A percentile compares a stretch with the other conserved stretches of the same genome.
These are phyloP conservation scores for Artemisia tridentata DNA, from an alignment of 129 eudicot species.

Conservation along the genomic window DNA sequence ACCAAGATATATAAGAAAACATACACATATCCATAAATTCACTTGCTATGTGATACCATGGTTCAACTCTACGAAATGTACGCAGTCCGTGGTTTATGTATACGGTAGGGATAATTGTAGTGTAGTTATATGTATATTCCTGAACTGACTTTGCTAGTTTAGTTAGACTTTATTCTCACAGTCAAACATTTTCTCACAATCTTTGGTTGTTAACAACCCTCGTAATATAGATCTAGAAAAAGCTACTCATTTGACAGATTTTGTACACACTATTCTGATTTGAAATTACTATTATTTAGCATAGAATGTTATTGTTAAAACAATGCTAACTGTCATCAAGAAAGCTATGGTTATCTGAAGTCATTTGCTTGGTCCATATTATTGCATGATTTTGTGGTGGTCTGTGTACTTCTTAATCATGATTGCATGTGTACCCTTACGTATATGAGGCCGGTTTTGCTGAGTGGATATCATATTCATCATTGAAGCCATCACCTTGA, in stretches of 20 bases:
- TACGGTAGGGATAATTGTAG: background rate
- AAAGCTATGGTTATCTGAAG: background rate
- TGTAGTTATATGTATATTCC: background rate
- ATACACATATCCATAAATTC: too few relatives aligned
- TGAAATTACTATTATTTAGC: background rate
- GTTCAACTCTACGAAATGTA: too few relatives aligned
- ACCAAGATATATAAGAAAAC: too few relatives aligned
- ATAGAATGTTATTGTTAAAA: conserved; percentile 14
- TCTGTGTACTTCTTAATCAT: background rate
- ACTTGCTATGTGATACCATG: too few relatives aligned
- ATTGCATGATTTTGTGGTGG: background rate
- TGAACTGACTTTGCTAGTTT: background rate
- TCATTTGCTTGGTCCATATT: background rate
- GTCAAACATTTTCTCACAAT: background rate
- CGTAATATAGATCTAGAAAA: background rate
- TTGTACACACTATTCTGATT: background rate
- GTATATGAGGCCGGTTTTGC: background rate
- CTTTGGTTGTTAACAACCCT: background rate
- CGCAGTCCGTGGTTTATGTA: too few relatives aligned
- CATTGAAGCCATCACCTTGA: background rate
- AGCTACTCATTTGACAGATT: too few relatives aligned
- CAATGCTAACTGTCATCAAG: background rate
- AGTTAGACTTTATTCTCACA: background rate
- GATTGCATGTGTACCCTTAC: background rate
- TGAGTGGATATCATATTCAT: background rate